Conservation (phyloP, 2,329 filamentous ascomycete genomes). For the Calonectria leucothoes region DNA sequence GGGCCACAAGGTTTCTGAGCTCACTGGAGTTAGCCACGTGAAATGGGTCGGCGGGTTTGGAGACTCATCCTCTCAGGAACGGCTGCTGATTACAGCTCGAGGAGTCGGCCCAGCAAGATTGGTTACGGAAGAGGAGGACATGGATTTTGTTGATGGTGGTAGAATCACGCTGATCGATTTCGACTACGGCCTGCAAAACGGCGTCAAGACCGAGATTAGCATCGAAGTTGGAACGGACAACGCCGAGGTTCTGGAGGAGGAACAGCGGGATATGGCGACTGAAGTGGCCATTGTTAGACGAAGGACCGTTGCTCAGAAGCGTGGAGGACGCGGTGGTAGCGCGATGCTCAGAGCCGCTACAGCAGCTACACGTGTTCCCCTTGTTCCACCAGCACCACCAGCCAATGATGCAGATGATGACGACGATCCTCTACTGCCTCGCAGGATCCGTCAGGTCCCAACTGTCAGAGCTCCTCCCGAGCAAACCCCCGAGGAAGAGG, state of each 20-base stretch:
- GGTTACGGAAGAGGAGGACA: slow-evolving; percentile 75
- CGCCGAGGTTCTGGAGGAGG: slow-evolving; percentile 78
- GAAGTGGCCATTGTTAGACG: slow-evolving; percentile 84
- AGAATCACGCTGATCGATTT: slow-evolving; percentile 81
- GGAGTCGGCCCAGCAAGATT: slow-evolving; percentile 71
- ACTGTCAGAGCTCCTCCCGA: slow-evolving; percentile 23
- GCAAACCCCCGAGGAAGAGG: slow-evolving; percentile 48
- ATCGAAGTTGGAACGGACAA: slow-evolving; percentile 80
- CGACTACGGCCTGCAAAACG: slow-evolving; percentile 69
- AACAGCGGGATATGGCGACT: slow-evolving; percentile 77
- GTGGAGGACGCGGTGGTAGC: slow-evolving; percentile 55
- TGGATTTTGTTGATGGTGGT: slow-evolving; percentile 83
- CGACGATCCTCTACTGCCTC: slow-evolving; percentile 66
- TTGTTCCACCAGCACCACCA: slow-evolving; percentile 44
- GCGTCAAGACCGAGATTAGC: slow-evolving; percentile 66
- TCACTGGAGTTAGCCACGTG: slow-evolving; percentile 74
- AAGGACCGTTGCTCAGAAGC: slow-evolving; percentile 75
- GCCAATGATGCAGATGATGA: slow-evolving; percentile 54
- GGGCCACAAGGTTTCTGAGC: slow-evolving; percentile 73
- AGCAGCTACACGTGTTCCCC: slow-evolving; percentile 46
- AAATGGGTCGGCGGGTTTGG: slow-evolving; percentile 76
- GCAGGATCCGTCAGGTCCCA: slow-evolving; percentile 54
- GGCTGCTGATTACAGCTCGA: slow-evolving; percentile 77
- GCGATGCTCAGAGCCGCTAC: slow-evolving; percentile 63
- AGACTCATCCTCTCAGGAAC: slow-evolving; percentile 61